Conservation (phyloP, 805 yeast genomes). For the Tetrapisispora fleetii region DNA sequence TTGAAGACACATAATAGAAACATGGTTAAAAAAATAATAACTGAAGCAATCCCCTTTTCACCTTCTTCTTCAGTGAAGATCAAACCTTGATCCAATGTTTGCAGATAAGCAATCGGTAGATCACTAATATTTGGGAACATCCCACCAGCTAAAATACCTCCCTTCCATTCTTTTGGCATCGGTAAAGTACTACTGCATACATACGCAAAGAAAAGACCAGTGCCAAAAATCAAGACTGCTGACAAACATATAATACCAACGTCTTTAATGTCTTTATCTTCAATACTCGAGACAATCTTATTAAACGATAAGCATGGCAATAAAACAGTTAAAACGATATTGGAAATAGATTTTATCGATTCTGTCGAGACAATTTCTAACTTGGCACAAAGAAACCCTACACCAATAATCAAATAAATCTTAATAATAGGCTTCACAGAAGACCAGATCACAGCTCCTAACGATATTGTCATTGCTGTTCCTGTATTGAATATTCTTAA, state of each 20-base stretch:
- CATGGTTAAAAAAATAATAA: slow-evolving; percentile 63
- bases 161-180: slow-evolving; percentile 59
- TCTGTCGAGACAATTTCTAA: slow-evolving; percentile 50
- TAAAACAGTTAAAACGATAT: slow-evolving; percentile 48
- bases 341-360: slow-evolving; percentile 54
- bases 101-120: slow-evolving; percentile 67
- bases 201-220: slow-evolving; percentile 42
- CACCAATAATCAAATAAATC: slow-evolving; percentile 57
- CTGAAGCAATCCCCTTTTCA: slow-evolving; percentile 71
- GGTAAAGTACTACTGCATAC: slow-evolving; percentile 26
- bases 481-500: no score
- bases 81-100: slow-evolving; percentile 53
- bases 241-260: slow-evolving; percentile 54
- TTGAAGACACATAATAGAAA: slow-evolving; percentile 62
- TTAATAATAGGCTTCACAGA: slow-evolving; percentile 71
- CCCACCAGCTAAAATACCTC: slow-evolving; percentile 62
- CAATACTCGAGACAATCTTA: slow-evolving; percentile 50
- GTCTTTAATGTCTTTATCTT: slow-evolving; percentile 54
- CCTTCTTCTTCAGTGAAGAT: slow-evolving; percentile 51
- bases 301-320: slow-evolving; percentile 60
- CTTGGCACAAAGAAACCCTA: slow-evolving; percentile 56
- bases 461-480: slow-evolving; percentile 16
- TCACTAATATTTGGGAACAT: slow-evolving; percentile 68
- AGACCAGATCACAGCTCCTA: slow-evolving; percentile 31
- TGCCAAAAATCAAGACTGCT: slow-evolving; percentile 40